phyloP scores from a whole-genome alignment of 2,329 filamentous ascomycete genomes.

The Nannizziopsis arthrosporioides region DNA sequence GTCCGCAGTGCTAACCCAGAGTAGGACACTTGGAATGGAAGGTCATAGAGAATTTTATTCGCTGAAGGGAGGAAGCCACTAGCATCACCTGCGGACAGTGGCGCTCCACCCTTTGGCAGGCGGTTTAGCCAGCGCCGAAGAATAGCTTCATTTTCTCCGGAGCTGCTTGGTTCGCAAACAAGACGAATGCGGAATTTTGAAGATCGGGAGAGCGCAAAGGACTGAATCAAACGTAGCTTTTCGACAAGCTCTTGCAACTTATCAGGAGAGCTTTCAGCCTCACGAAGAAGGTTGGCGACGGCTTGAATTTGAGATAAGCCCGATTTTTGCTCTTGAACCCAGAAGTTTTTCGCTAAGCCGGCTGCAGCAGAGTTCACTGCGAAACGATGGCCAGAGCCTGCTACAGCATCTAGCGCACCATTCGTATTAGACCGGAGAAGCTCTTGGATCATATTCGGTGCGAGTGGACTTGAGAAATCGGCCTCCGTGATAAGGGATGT shows the following conservation, averaged over 20 bases:
- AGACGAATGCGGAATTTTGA: constrained; percentile 64
- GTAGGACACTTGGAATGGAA: constrained; percentile 97
- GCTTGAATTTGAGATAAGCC: constrained; percentile 86
- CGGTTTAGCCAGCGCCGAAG: constrained; percentile 58
- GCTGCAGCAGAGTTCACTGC: constrained; percentile 76
- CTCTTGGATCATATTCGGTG: constrained; percentile 71
- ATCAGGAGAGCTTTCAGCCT: constrained; percentile 57
- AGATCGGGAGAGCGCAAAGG: constrained; percentile 58
- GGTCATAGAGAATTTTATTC: constrained; percentile 72
- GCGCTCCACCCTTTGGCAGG: constrained; percentile 40
- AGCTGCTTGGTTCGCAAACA: constrained; percentile 70
- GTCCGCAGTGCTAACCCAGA: constrained; percentile 72
- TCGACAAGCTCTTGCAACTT: constrained; percentile 62
- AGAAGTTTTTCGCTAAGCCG: constrained; percentile 58
- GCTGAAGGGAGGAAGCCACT: constrained; percentile 29
- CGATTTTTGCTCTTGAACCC: constrained; percentile 68
- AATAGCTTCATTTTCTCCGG: constrained; percentile 55
- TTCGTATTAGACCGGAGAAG: constrained; percentile 77
- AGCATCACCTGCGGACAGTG: constrained; percentile 20
- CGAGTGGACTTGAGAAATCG: constrained; percentile 74
- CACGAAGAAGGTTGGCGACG: constrained; percentile 57
- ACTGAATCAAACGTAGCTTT: constrained; percentile 77
- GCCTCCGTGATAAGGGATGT: constrained; percentile 72
- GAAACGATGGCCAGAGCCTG: constrained; percentile 77
- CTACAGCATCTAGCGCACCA: constrained; percentile 82